A percentile compares a stretch with the other conserved stretches of the same genome.
Conservation (phyloP, 495 filamentous ascomycete genomes). For the Penicillium canariense region DNA sequence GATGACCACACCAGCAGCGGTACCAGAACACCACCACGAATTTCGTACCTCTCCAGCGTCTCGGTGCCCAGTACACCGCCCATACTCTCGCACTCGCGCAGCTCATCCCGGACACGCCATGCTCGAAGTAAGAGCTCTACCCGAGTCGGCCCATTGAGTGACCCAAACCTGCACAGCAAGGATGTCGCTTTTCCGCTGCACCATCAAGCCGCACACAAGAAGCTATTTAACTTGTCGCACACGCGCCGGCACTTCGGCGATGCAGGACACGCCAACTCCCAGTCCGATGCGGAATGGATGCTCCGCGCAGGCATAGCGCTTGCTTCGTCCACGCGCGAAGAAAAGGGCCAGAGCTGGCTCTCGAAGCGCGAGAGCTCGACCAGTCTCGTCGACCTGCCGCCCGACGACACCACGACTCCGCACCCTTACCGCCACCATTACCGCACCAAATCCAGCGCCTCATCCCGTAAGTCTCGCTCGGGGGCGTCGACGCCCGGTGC, state of each 20-base stretch:
- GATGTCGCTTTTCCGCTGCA: slow-evolving; percentile 25
- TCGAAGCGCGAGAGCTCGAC: slow-evolving; percentile 69
- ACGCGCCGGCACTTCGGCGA: slow-evolving; percentile 8
- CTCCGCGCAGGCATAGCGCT: slow-evolving; percentile 69
- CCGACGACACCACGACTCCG: slow-evolving; percentile 9
- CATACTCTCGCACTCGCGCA: slow-evolving; percentile 50
- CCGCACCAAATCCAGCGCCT: slow-evolving; percentile 22
- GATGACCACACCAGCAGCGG: not conserved
- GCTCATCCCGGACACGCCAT: slow-evolving; percentile 42
- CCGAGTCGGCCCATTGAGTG: slow-evolving; percentile 29
- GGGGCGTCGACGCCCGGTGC: slow-evolving; percentile 38
- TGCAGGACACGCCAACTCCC: slow-evolving; percentile 7
- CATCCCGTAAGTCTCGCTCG: slow-evolving; percentile 33
- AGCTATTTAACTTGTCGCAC: slow-evolving; percentile 9
- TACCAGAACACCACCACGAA: slow-evolving; percentile 22
- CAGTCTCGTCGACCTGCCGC: slow-evolving; percentile 51
- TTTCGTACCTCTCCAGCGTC: slow-evolving; percentile 44
- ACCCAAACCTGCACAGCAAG: slow-evolving; percentile 35
- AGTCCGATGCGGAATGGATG: slow-evolving; percentile 67
- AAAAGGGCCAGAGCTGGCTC: slow-evolving; percentile 79
- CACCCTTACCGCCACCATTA: slow-evolving; percentile 22
- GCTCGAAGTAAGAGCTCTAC: slow-evolving; percentile 41
- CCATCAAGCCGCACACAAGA: slow-evolving; percentile 20
- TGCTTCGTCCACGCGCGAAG: slow-evolving; percentile 66
- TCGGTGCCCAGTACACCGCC: slow-evolving; percentile 46